A percentile compares a stretch with the other conserved stretches of the same genome.
phyloP scores from a whole-genome alignment of 2,329 filamentous ascomycete genomes.

The Botrytis tulipae region DNA sequence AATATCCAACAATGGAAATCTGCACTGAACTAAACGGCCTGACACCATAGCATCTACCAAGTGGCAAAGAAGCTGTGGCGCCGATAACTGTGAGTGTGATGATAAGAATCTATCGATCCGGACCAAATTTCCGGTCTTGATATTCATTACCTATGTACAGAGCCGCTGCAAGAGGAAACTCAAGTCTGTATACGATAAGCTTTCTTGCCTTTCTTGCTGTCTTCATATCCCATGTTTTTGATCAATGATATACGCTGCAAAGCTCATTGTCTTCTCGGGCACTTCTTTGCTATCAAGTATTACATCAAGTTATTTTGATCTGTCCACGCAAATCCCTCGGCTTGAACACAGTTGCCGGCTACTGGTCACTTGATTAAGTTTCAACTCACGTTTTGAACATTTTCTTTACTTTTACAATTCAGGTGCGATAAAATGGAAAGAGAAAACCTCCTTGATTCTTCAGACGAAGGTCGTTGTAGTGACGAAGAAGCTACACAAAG shows the following conservation, averaged over 20 bases:
- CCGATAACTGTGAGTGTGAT: background rate
- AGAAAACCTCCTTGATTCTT: background rate
- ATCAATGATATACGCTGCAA: background rate
- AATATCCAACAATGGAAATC: background rate
- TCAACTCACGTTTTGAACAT: background rate
- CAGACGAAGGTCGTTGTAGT: background rate
- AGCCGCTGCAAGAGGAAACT: background rate
- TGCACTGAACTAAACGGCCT: background rate
- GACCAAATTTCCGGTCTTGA: background rate
- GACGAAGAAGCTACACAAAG: background rate
- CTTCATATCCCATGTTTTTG: background rate
- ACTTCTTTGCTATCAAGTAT: background rate
- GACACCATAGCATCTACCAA: background rate
- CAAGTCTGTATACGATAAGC: background rate
- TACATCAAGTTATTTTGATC: background rate
- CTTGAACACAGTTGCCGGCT: background rate
- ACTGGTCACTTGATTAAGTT: background rate
- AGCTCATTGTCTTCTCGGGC: background rate
- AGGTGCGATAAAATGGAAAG: background rate
- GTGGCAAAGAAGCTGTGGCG: background rate
- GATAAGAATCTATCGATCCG: background rate
- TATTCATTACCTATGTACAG: background rate
- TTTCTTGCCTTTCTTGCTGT: background rate
- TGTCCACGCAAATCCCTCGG: background rate
- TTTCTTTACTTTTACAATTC: background rate